Evolutionary conservation across 2,329 filamentous ascomycete species (phyloP), one percentile per base, ranked within the genome.

Genomic region (Hymenoscyphus salicellus): DNA sequence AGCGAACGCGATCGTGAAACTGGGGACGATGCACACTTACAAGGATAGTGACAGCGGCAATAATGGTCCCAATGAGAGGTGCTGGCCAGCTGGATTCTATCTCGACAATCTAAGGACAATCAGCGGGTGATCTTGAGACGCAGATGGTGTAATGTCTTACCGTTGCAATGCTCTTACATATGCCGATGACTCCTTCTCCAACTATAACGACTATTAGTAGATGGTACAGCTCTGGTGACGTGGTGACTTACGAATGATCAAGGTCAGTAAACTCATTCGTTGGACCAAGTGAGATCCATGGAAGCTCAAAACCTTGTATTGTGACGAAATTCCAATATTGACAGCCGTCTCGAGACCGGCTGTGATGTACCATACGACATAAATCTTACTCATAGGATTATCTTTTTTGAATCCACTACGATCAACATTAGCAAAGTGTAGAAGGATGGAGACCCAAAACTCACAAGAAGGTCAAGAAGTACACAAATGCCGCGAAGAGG

Each of bases 281-380:
- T 85, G 81, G 67, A 84, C 83, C 36, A 86, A 75, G 74, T 86
- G 83, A 1, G 83, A 86, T 59, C 83, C 78, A 72, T 85, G 81
- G 71, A 87, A 85, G 57, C 81, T 81, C 11, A 86, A 28, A n/a
- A 70, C 70, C 33, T 72, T 68, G 66, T 66, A 72, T 14, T 32
- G 63, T 5, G 68, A 66, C 2, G 69, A 68, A 10, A 73, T 59
- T 0, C 43, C 56, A 49, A 73, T 72, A 17, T 73, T 73, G 43
- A 65, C 49, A 28, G 60, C 63, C 1, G 64, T 70, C 33, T 73
- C 71, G 2, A 68, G 28, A n/a, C 70, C 52, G 17, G 70, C 68
- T 32, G 67, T 66, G 8, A 72, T 49, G 56, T 72, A 72, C 64
- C 66, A 72, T 23, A 64, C 60, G 11, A 66, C 36, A 38, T 65